Percentiles rank a stretch among this genome's conserved stretches.
phyloP scores from a whole-genome alignment of 139 green algal species.

The Auxenochlorella protothecoides region DNA sequence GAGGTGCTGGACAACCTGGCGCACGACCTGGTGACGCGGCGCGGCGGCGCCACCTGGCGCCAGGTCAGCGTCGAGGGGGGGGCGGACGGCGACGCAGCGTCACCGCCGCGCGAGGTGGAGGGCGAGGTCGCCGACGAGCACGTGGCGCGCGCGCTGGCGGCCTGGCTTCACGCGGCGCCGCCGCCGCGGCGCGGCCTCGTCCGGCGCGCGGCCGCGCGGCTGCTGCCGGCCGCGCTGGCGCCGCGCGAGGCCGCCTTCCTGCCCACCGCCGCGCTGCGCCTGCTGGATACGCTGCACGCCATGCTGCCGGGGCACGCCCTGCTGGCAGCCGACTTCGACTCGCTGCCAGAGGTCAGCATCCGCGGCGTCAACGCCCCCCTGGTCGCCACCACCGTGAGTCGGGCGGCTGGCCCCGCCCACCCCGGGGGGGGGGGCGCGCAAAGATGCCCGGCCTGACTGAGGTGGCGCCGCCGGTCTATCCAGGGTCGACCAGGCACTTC shows the following conservation, averaged over 20 bases:
- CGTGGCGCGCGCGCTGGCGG: too few relatives aligned
- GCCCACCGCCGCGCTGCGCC: constrained; percentile 47
- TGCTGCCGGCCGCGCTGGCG: constrained; percentile 2
- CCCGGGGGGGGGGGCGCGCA: too few relatives aligned
- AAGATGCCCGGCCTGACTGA: too few relatives aligned
- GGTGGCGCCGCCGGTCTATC: neutral
- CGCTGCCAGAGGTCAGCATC: constrained; percentile 64
- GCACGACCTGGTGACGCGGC: constrained; percentile 33
- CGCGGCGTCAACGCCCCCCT: constrained; percentile 62
- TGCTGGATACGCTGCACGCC: constrained; percentile 59
- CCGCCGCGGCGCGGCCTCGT: too few relatives aligned
- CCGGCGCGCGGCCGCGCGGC: neutral
- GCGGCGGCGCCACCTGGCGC: neutral
- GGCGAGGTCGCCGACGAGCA: too few relatives aligned
- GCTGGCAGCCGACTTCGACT: constrained; percentile 74
- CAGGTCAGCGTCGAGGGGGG: too few relatives aligned
- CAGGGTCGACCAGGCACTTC: too few relatives aligned
- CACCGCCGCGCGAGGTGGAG: too few relatives aligned
- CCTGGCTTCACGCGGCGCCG: too few relatives aligned
- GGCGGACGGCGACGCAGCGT: too few relatives aligned
- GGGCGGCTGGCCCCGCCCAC: neutral
- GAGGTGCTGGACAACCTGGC: constrained; percentile 87
- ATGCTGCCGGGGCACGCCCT: constrained; percentile 57
- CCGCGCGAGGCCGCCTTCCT: constrained; percentile 39
- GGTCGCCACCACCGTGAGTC: constrained; percentile 50